Evolutionary conservation across 169 alveolate species (phyloP).

Genomic region (Theileria orientalis): DNA sequence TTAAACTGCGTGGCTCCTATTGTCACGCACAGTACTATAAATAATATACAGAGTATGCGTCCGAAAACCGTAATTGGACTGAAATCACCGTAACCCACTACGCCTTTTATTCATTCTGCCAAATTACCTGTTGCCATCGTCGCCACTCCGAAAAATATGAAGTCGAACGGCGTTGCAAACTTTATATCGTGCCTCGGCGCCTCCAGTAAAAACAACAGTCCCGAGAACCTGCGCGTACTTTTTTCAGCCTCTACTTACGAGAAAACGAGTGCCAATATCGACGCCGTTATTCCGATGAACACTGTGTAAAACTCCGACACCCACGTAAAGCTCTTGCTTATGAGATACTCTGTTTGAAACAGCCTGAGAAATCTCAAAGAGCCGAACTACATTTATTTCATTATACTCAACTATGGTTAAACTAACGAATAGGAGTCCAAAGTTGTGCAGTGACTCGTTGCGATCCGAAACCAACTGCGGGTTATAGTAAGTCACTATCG

Average conservation of each 20-base stretch:
- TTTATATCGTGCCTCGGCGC: conserved; percentile 66
- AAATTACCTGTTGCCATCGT: conserved; percentile 73
- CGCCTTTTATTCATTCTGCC: neutral
- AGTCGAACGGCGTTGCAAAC: conserved; percentile 70
- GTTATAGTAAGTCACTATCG: conserved; percentile 13
- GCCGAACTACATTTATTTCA: conserved; percentile 50
- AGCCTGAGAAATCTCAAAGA: conserved; percentile 72
- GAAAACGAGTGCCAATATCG: conserved; percentile 67
- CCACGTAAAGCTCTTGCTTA: conserved; percentile 71
- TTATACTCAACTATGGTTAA: conserved; percentile 9
- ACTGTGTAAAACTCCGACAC: conserved; percentile 70
- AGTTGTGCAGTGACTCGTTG: conserved; percentile 41
- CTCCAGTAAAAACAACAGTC: conserved; percentile 74
- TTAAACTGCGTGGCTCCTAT: conserved; percentile 75
- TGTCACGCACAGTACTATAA: conserved; percentile 68
- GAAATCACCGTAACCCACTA: conserved; percentile 79
- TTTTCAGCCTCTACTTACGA: conserved; percentile 44
- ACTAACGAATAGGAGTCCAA: conserved; percentile 64
- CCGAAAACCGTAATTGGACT: conserved; percentile 71
- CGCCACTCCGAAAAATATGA: conserved; percentile 73
- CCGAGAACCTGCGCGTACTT: conserved; percentile 58
- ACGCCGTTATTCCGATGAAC: conserved; percentile 73
- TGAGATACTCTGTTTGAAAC: conserved; percentile 71
- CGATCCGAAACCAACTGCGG: conserved; percentile 10
- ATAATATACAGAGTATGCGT: conserved; percentile 59